Base-by-base conservation (phyloP, 176 grass and related monocot species). In the bread wheat (Triticum aestivum) region DNA sequence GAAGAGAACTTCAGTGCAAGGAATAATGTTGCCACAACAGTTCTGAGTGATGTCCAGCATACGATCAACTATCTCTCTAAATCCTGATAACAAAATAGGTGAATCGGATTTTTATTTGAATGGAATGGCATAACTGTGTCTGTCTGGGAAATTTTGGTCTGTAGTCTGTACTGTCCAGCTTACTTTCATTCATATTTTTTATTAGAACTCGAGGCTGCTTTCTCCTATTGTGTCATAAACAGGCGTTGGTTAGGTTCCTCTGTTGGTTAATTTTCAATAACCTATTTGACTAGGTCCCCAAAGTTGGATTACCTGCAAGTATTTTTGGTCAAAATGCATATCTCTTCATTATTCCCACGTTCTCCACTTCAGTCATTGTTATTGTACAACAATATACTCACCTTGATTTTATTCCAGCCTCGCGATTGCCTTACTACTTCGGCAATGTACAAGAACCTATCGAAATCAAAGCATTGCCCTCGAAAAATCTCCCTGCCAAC, bases 391-490 rank as follows among this genome's bases (percentile, higher is more conserved):
- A 27, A 85, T 32, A 3, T 32, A 63, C 86, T 88, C 20, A 88
- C n/a, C 69, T 88, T 39, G 49, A 8, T 80, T 70, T 39, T 85
- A 23, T 69, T 84, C 61, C 82, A 98, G 93, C 93, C 96, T 79
- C 90, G 92, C 63, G 96, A 98, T 79, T 96, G 93, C 73, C 80
- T 89, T 17, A 88, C 15, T 80, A 94, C 87, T 47, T 69, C 66
- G 77, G 77, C 27, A 30, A 67, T 78, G 3, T 35, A 79, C 54
- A 38, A 41, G 75, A 73, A 26, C 38, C 13, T 84, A 26, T 44
- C n/a, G 41, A 84, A 83, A 39, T 86, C 27, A 54, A 91, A 70
- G 45, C 41, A 78, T 68, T 98, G 97, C 65, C 92, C 97, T 64
- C 15, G 1, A 63, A 85, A 89, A 33, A 78, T 98, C 67, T 87